Evolutionary conservation across 2,329 filamentous ascomycete species (phyloP), one percentile per base, ranked within the genome.

Genomic region (Graphilbum sp.): DNA sequence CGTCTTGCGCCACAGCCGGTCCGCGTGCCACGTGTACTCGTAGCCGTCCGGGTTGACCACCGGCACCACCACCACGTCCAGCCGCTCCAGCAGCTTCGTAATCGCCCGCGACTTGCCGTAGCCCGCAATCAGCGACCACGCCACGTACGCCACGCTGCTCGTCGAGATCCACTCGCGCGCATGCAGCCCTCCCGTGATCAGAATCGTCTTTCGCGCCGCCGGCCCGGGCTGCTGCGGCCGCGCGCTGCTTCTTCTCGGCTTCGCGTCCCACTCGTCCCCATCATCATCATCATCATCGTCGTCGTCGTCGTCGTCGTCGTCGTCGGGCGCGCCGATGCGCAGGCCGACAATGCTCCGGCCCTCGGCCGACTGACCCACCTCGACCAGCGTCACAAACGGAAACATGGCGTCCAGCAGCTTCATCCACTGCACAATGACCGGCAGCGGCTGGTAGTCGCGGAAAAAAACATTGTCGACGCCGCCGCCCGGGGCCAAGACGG

Each of bases 161-260:
- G 80, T 86, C 34, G 85, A 84, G 46, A 98, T 93, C 90, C 90
- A 98, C 63, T 98, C 90, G 29, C 90, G 74, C 3, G 87, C 88
- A 56, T 96, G 90, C n/a, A 82, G 67, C 35, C 88, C 88, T 38
- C 85, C 90, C 4, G 77, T 77, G 17, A 98, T 64, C 36, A 50
- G 45, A 15, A 57, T 54, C 3, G 54, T 53, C 42, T 55, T 53
- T 27, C 45, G 45, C 31, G 41, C 37, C n/a, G 6, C 9, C n/a
- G 29, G 36, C 11, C 38, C 29, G 5, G 39, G 40, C 16, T 35
- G 10, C 7, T 18, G 20, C 4, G 33, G 13, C 24, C 4, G 3
- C n/a, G 25, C 25, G 20, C 17, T 9, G 7, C 16, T 39, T 10
- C 32, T 33, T 20, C 40, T 3, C 21, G 39, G 3, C 15, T n/a